Evolutionary conservation across 2,329 filamentous ascomycete genomes (phyloP), one percentile per base, ranked within the genome.

Genomic region (Alternaria gaisen): DNA sequence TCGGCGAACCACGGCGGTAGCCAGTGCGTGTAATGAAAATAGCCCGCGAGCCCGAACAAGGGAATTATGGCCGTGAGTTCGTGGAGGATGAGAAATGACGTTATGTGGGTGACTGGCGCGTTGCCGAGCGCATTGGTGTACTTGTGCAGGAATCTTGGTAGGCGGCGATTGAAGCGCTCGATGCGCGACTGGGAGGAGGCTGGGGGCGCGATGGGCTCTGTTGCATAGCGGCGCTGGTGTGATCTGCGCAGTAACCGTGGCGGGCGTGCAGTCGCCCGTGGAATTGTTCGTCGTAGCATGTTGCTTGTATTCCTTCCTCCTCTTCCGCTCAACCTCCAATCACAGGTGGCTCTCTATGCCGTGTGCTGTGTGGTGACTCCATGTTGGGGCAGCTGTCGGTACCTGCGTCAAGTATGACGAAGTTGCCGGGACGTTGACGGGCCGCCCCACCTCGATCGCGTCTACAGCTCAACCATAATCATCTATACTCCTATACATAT

Each of bases 81-180:
- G 82, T 99, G 95, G 0, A 99, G 85, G 40, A 97, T 83, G 11
- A 98, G 83, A 77, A 99, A 99, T 0, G 94, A 90, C 1, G 90
- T 87, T 42, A 97, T 84, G 80, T 97, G 93, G 1, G 92, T 92
- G 44, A 93, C 79, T 0, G 95, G 95, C 1, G 93, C 93, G 56
- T 86, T 84, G 58, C 89, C 87, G 3, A 99, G 86, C 0, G 88
- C 87, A 1, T 82, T 79, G 0, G 91, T 89, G 80, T 93, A 92
- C 53, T 83, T 84, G 58, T 87, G 90, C 12, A 96, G 84, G 62
- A 88, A 89, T 5, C 74, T 80, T 3, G 92, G 93, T 40, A 83
- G 77, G 47, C 81, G 79, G 9, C 74, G 68, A 47, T 78, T 78
- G 66, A 78, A 70, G 64, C 75, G 76, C 30, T 70, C 68, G 44